A percentile compares a stretch with the other conserved stretches of the same genome.
Evolutionary conservation across 768 basidiomycete species (phyloP).

Genomic region (Phallus indusiatus): DNA sequence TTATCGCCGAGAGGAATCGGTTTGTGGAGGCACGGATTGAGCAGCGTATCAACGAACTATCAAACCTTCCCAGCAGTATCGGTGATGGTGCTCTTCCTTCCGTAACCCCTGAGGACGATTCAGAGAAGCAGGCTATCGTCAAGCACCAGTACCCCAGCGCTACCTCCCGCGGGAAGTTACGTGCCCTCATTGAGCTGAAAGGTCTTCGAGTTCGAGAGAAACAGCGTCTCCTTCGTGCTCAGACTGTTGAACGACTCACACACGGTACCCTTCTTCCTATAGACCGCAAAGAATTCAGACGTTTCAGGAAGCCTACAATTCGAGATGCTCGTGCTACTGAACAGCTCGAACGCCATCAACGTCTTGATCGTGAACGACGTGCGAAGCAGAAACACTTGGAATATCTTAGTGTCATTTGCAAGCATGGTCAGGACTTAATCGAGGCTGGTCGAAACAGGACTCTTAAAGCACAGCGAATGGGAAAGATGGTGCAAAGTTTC

Average conservation of each 20-base stretch:
- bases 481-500: slow-evolving; percentile 72
- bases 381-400: slow-evolving; percentile 97
- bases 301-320: slow-evolving; percentile 73
- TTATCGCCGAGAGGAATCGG: slow-evolving; percentile 85
- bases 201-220: slow-evolving; percentile 81
- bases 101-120: slow-evolving; percentile 22
- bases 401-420: slow-evolving; percentile 78
- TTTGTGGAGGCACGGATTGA: slow-evolving; percentile 84
- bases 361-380: slow-evolving; percentile 82
- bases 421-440: slow-evolving; percentile 71
- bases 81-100: slow-evolving; percentile 65
- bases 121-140: slow-evolving; percentile 20
- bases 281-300: slow-evolving; percentile 87
- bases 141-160: slow-evolving; percentile 42
- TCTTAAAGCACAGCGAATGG: slow-evolving; percentile 53
- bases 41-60: slow-evolving; percentile 83
- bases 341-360: slow-evolving; percentile 82
- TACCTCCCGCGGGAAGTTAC: slow-evolving; percentile 72
- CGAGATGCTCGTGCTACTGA: slow-evolving; percentile 88
- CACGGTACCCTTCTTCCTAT: slow-evolving; percentile 84
- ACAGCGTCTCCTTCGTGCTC: slow-evolving; percentile 78
- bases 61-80: slow-evolving; percentile 66
- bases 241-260: slow-evolving; percentile 77
- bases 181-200: slow-evolving; percentile 90
- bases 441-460: slow-evolving; percentile 44